Conservation (phyloP, 2,329 filamentous ascomycete genomes). For the Aspergillus sclerotialis region DNA sequence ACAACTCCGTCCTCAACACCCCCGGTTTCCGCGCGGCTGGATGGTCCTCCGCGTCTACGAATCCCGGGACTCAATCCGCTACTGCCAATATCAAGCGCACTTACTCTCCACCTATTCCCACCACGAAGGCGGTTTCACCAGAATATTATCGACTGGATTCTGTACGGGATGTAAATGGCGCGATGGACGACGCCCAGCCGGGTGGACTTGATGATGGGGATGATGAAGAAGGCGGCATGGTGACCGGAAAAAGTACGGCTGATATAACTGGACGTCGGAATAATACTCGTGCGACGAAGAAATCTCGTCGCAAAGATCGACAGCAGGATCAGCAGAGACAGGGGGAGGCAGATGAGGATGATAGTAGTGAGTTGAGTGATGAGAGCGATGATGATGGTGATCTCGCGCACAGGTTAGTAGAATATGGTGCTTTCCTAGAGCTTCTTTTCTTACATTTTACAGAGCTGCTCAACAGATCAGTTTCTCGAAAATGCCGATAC, state of each 20-base stretch:
- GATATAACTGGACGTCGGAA: conserved; percentile 49
- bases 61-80: conserved; percentile 33
- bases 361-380: conserved; percentile 60
- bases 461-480: conserved; percentile 83
- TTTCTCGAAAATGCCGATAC: conserved; percentile 91
- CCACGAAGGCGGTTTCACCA: conserved; percentile 48
- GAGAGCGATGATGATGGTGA: conserved; percentile 59
- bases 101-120: conserved; percentile 61
- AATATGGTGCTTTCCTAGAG: background rate
- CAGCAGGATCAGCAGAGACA: conserved; percentile 47
- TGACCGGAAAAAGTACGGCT: conserved; percentile 51
- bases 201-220: conserved; percentile 43
- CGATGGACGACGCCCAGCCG: conserved; percentile 20
- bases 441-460: conserved; percentile 12
- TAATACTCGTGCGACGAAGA: conserved; percentile 22
- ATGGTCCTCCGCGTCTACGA: conserved; percentile 42
- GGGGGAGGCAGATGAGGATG: conserved; percentile 53
- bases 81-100: conserved; percentile 54
- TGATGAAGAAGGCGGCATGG: conserved; percentile 57
- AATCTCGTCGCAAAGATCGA: conserved; percentile 28
- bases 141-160: conserved; percentile 59
- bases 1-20: conserved; percentile 56
- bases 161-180: conserved; percentile 23
- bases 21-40: conserved; percentile 59
- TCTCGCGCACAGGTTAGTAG: conserved; percentile 26